Evolutionary conservation across 106 monocot species (phyloP), one percentile per base, ranked within the genome.

Genomic region (Apostasia ramifera): DNA sequence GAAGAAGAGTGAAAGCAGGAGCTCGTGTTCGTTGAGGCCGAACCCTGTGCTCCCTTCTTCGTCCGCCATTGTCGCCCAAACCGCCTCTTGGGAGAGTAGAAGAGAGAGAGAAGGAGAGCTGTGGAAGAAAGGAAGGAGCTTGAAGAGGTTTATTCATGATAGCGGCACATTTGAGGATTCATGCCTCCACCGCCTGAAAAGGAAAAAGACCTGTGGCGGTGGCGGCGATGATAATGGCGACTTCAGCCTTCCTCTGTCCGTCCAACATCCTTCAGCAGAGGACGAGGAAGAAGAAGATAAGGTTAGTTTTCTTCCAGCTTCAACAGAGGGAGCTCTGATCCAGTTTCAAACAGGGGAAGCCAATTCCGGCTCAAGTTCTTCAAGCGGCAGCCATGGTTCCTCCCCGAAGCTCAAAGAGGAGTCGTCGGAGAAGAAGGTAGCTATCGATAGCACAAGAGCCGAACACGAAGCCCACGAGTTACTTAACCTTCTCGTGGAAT

Each of bases 381-480:
- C 61, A 61, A 61, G 61, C 11, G 61, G 43, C 61, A 57, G 26
- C 5, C 57, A 57, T 57, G 57, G 26, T 26, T 26, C 26, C 26
- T 26, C 26, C 26, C 26, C 26, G 26, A 26, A 26, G 26, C 26
- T 26, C 26, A 57, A 38, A 15, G 57, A 57, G n/a, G 57, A 37
- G 15, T 57, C 57, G 8, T 57, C 26, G n/a, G 37, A 40, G 3
- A 57, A 57, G 15, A 38, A 57, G 6, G 57, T 37, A 37, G 57
- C 2, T 41, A 43, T 43, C 43, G 40, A 66, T 10, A 49, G n/a
- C 2, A 48, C 6, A 46, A 13, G 26, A 67, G 14, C 49, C 0
- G 67, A 67, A 6, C 51, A 67, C 6, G 51, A 53, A 46, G 67
- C 51, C 6, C 49, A 51, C 5, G 67, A 67, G 53, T 51, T 67